These are phyloP conservation scores for Alternaria hordeiaustralica DNA, from an alignment of 2,329 filamentous ascomycete species.

Conservation along the genomic window DNA sequence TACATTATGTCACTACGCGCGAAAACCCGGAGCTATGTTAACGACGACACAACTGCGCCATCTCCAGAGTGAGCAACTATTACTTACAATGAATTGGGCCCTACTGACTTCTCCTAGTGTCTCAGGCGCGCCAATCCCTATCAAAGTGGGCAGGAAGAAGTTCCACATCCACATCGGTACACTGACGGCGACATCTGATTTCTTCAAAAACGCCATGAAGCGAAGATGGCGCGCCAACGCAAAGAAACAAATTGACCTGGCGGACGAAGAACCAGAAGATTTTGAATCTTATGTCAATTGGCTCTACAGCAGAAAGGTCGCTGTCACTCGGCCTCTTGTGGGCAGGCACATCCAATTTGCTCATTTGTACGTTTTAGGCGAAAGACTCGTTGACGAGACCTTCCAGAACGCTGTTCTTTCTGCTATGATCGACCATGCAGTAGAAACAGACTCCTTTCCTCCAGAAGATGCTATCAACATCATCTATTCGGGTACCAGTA, in stretches of 20 bases:
- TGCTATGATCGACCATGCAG: background rate
- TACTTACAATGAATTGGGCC: background rate
- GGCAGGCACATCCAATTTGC: background rate
- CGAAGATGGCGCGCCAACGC: background rate
- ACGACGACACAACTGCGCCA: background rate
- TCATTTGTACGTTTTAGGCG: background rate
- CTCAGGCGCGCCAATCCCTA: background rate
- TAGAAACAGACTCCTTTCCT: background rate
- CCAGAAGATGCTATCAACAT: background rate
- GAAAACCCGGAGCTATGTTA: background rate
- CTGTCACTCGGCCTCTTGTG: background rate
- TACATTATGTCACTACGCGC: background rate
- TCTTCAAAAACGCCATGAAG: background rate
- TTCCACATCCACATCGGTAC: background rate
- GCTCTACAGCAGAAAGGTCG: background rate
- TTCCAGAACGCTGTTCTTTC: background rate
- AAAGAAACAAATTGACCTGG: background rate
- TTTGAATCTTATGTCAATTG: background rate
- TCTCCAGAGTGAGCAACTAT: background rate
- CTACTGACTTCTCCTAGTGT: background rate
- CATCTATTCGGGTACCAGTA: background rate
- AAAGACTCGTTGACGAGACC: background rate
- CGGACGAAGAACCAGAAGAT: background rate
- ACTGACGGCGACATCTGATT: background rate
- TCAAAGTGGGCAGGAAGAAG: background rate